Percentiles rank a stretch among this genome's conserved stretches.
These are phyloP conservation scores for Mediolabrus comicus DNA, from an alignment of 108 stramenopile species.

Conservation along the genomic window DNA sequence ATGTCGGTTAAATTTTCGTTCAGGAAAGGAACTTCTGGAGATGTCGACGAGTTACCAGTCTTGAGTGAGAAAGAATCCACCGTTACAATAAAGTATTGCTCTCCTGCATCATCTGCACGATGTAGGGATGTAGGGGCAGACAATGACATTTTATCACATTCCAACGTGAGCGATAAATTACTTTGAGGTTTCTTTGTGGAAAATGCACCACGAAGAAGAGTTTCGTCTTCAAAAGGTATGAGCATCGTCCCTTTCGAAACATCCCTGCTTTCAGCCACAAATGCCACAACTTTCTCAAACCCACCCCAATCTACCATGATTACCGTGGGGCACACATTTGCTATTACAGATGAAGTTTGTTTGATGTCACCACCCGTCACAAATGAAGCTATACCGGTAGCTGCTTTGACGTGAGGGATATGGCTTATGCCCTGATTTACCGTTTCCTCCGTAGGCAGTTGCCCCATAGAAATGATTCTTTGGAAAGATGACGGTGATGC, in stretches of 20 bases:
- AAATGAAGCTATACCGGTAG: not conserved
- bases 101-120: not conserved
- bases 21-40: not conserved
- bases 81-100: conserved; percentile 3
- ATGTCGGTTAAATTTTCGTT: not conserved
- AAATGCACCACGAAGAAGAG: conserved; percentile 2
- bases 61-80: conserved; percentile 2
- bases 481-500: not conserved
- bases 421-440: not conserved
- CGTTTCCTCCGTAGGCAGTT: not conserved
- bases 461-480: not conserved
- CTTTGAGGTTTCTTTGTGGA: not conserved
- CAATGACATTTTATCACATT: conserved; percentile 1
- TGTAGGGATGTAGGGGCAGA: not conserved
- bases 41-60: not conserved
- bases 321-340: conserved; percentile 3
- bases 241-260: not conserved
- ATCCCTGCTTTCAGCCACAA: not conserved
- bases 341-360: not conserved
- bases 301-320: conserved; percentile 17
- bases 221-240: not conserved
- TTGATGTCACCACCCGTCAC: not conserved
- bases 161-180: not conserved
- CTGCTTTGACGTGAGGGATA: not conserved
- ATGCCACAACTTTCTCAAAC: conserved; percentile 4